Base-by-base conservation (phyloP, 1,139 yeast genomes). In the Sugiyamaella sp. region DNA sequence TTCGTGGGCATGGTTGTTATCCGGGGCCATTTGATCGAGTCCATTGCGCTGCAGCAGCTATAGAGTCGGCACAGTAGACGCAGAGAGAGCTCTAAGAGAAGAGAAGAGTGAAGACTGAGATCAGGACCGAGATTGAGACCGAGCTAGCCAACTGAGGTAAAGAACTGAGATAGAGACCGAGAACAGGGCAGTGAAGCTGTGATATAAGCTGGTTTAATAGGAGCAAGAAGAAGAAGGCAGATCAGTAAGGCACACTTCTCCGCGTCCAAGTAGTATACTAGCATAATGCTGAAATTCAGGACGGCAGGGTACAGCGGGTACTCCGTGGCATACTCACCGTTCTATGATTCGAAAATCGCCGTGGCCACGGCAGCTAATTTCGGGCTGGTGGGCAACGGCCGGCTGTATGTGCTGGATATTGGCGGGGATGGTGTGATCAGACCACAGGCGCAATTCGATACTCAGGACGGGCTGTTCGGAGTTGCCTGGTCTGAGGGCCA, bases 341-440 rank as follows among this genome's bases (percentile, higher is more conserved):
- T 84, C 66, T 87, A 81, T 63, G 98, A 93, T 71, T 88, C 87
- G 71, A 87, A 87, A 65, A 68, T 93, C 12, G 97, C 97, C 0
- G 95, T 89, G 33, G 95, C 96, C 1, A 78, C 95, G 0, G 86
- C 97, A 0, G 89, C 98, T 33, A 93, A 93, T 71, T 93, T 85
- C 70, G 98, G 98, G 1, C 75, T 93, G 8, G 97, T 89, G 2
- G 99, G 99, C 2, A 93, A 93, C 68, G 99, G 99, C 2, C 78
- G 89, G 59, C 74, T 93, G 27, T 85, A 76, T 63, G 75, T 91
- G 1, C 73, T 91, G 35, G 82, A 82, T 51, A 86, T 93, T 51
- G 81, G 80, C 48, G 80, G 83, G 8, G 74, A 77, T 57, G 98
- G 98, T 0, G 66, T 67, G 12, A 78, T 89, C 20, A 64, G 66